Percentiles rank a stretch among this genome's conserved stretches.
phyloP scores from a whole-genome alignment of 1,284 basidiomycete genomes.

The Malassezia pachydermatis region DNA sequence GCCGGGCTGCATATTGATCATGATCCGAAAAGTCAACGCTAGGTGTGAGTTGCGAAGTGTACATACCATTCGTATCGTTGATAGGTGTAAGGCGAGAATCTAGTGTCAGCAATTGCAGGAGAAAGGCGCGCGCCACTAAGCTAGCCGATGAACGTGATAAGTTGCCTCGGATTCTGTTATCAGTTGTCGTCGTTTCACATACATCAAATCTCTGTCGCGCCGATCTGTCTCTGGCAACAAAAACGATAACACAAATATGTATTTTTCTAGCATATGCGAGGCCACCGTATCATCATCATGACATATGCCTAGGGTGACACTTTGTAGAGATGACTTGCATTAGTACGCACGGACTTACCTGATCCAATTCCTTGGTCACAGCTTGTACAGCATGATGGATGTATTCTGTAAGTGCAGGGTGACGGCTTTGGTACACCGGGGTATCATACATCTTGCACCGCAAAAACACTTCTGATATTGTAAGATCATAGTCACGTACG shows the following conservation, averaged over 20 bases:
- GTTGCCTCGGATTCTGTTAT: constrained; percentile 14
- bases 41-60: neutral
- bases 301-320: constrained; percentile 59
- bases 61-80: neutral
- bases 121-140: constrained; percentile 6
- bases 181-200: neutral
- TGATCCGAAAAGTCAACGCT: constrained; percentile 12
- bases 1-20: constrained; percentile 4
- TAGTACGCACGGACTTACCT: constrained; percentile 51
- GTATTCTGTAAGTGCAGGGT: constrained; percentile 75
- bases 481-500: too few species aligned
- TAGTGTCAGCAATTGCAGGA: constrained; percentile 8
- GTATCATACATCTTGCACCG: constrained; percentile 77
- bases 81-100: constrained; percentile 2
- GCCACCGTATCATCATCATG: constrained; percentile 63
- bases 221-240: constrained; percentile 63
- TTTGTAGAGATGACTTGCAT: constrained; percentile 50
- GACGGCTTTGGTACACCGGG: constrained; percentile 79
- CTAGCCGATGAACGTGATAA: constrained; percentile 1
- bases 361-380: constrained; percentile 62
- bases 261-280: constrained; percentile 58
- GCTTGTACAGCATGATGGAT: constrained; percentile 69
- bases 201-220: constrained; percentile 51
- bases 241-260: constrained; percentile 56
- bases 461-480: constrained; percentile 70